Evolutionary conservation across 106 monocot species (phyloP), one percentile per base, ranked within the genome.

Genomic region (Gastrodia elata): DNA sequence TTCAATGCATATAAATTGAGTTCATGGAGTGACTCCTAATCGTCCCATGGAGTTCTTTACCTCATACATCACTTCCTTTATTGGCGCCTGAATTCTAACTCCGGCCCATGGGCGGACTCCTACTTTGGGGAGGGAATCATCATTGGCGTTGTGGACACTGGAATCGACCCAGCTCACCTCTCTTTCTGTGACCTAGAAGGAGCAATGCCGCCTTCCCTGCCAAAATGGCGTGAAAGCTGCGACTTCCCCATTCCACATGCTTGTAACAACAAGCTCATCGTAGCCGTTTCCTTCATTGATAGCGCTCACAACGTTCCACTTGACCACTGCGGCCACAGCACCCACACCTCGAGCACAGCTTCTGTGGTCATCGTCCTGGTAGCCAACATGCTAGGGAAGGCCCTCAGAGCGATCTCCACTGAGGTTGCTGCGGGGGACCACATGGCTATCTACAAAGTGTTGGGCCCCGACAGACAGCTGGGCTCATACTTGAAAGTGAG

Each of bases 301-400:
- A 46, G 65, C 6, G 6, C 20, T 18, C 9, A 41, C 5, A 5
- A 5, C 3, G 36, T 38, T 13, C 73, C 84, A 6, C 26, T 79
- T 2, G 88, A 88, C 57, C 35, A 71, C 0, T 16, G 22, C 1
- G 84, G 88, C 0, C 88, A 88, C 40, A 84, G 88, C 9, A 79
- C 88, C 1, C 88, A 88, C 75, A 84, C 84, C 18, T 70, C 82
- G 18, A 80, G 82, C 39, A 88, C 84, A 1, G 80, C 74, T 0
- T 79, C 79, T 8, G 88, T 82, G 0, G 67, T 49, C 26, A 55
- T 38, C 13, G 84, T 76, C 0, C 13, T 8, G 14, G 59, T 55
- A 7, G 84, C 77, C 0, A 52, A 40, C 27, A 67, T 25, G 57
- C 84, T 84, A 55, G 84, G 84, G 24, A 76, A 80, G 37, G 84